Evolutionary conservation across 345 rosid genomes (phyloP).

Genomic region (Aegle marmelos): DNA sequence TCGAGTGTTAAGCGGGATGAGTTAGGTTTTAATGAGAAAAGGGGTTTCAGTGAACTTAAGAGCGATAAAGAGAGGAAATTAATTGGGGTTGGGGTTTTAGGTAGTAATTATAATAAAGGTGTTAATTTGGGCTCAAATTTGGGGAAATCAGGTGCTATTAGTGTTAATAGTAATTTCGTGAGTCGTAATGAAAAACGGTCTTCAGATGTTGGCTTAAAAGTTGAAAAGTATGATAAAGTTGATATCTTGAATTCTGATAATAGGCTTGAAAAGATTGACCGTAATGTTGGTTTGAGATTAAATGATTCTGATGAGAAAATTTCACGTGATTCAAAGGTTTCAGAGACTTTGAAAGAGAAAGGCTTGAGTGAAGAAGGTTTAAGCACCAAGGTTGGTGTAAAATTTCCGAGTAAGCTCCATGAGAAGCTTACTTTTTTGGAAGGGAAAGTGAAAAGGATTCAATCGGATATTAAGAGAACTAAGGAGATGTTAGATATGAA

Average conservation of each 20-base stretch:
- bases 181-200: conserved; percentile 10
- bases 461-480: conserved; percentile 86
- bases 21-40: conserved; percentile 25
- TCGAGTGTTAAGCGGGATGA: conserved; percentile 20
- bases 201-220: conserved; percentile 23
- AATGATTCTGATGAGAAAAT: conserved; percentile 27
- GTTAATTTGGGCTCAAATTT: conserved; percentile 18
- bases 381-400: conserved; percentile 19
- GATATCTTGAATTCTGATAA: conserved; percentile 26
- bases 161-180: conserved; percentile 11
- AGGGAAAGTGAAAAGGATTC: conserved; percentile 92
- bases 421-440: conserved; percentile 94
- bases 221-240: conserved; percentile 4
- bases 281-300: conserved; percentile 3
- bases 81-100: conserved; percentile 17
- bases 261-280: conserved; percentile 25
- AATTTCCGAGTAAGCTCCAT: conserved; percentile 74
- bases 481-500: conserved; percentile 91
- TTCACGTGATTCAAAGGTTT: conserved; percentile 27
- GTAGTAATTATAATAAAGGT: conserved; percentile 16
- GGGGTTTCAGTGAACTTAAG: conserved; percentile 24
- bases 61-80: conserved; percentile 22
- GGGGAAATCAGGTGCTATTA: conserved; percentile 22
- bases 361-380: conserved; percentile 29
- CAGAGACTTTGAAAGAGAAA: conserved; percentile 41